Evolutionary conservation across 108 stramenopile genomes (phyloP), one percentile per base, ranked within the genome.

Genomic region (Aurantiochytrium sp.): DNA sequence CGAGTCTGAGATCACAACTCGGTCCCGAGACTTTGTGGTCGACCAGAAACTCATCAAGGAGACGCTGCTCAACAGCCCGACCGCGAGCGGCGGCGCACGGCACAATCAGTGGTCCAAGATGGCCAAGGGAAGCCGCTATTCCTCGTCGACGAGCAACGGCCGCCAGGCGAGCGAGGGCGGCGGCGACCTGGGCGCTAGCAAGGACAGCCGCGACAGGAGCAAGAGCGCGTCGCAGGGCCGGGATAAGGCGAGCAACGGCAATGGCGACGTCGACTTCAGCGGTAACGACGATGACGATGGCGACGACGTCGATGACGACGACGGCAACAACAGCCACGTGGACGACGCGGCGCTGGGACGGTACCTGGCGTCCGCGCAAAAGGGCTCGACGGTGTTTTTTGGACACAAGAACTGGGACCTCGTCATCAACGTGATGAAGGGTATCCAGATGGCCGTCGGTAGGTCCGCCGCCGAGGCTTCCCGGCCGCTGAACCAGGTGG

Each of bases 391-490:
- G 4, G 69, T 81, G 37, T 81, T 81, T 22, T 81, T 81, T 45
- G 69, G 69, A 10, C 69, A 81, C 42, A 39, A 45, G 42, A 81
- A 81, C 22, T 81, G 69, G 69, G 69, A 81, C 36, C 42, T 81
- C 6, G 69, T 81, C 42, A 39, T 81, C 42, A 81, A 81, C 22
- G 69, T 81, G 37, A 81, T 81, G 69, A 81, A 81, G 22, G 69
- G 69, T 15, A 81, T 81, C 69, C 69, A 81, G 22, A 81, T 81
- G 69, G 69, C 69, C 27, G 69, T 81, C 24, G 69, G 69, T 21
- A 39, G 69, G 69, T 81, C 69, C 37, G 69, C 69, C 4, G 69
- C 69, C 4, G 69, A 81, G 42, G 37, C 69, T 19, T n/a, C 69
- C 4, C 24, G 69, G 41, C 37, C 69, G 10, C 36, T 81, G 37